Evolutionary conservation across 2,329 filamentous ascomycete species (phyloP), one percentile per base, ranked within the genome.

Genomic region (Nemania diffusa): DNA sequence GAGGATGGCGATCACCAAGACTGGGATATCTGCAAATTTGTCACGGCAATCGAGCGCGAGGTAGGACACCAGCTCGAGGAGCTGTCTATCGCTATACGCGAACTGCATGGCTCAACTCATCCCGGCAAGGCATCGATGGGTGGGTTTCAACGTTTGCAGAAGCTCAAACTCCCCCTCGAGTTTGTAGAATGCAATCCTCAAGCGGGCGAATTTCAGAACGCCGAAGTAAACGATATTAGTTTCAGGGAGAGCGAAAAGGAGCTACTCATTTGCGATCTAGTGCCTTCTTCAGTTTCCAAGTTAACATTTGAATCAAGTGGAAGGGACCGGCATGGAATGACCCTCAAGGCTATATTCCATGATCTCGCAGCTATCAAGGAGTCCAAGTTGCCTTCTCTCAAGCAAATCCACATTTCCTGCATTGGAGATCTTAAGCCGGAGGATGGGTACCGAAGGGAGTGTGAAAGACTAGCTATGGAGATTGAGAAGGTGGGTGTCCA

Each of bases 51-150:
- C n/a, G 44, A 27, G 57, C 13, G 9, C 11, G n/a, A 26, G 5
- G 44, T 40, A 29, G 56, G 27, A 24, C 15, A 5, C 40, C 27
- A 37, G 27, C 44, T 59, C 11, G 27, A 59, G 24, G 20, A 50
- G 42, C 29, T 51, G 1, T 26, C 8, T n/a, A 5, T 51, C 15
- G 17, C 2, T 13, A 15, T 26, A 26, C 3, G 6, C 7, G 5
- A 37, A 1, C 2, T 13, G 24, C 27, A 20, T 11, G 20, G 20
- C 34, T 40, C 15, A 5, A 13, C 15, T 17, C 37, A 40, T 8
- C 44, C 29, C 7, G 57, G 57, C 13, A 24, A n/a, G 51, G 57
- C 57, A 27, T 59, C 29, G 5, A 37, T 26, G 29, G 20, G 44
- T 15, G 29, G 44, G 9, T 51, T 59, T 13, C n/a, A 24, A 20